phyloP scores from a whole-genome alignment of 2,329 filamentous ascomycete genomes.

The Epichloe sp. region DNA sequence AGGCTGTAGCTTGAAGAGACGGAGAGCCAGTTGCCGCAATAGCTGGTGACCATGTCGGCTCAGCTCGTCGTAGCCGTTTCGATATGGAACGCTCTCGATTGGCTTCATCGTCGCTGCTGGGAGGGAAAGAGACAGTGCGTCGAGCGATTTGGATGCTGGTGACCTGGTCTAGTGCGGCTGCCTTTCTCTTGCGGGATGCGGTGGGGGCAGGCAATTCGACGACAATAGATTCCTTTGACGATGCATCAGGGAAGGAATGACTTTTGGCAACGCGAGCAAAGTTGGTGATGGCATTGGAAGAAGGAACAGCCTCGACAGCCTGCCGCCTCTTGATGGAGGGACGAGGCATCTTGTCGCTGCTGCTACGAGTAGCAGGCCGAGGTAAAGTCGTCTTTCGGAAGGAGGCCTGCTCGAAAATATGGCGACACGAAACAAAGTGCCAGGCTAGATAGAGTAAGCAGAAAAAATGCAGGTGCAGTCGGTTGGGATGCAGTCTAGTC shows the following conservation, averaged over 20 bases:
- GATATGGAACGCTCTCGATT: neutral
- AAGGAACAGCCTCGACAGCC: constrained; percentile 6
- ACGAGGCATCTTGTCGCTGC: constrained; percentile 2
- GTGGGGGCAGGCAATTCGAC: constrained; percentile 13
- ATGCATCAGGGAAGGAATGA: constrained; percentile 12
- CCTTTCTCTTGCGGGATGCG: constrained; percentile 26
- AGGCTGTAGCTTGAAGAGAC: neutral
- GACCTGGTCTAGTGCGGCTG: constrained; percentile 14
- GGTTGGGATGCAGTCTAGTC: neutral
- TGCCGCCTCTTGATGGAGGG: constrained; percentile 8
- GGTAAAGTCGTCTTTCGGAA: neutral
- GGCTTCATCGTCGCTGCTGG: constrained; percentile 21
- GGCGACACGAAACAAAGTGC: neutral
- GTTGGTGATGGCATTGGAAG: constrained; percentile 23
- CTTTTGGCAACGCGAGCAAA: constrained; percentile 37
- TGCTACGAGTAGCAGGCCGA: neutral
- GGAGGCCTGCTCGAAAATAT: neutral
- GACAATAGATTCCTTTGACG: constrained; percentile 21
- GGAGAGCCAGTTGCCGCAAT: neutral
- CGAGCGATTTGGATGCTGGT: constrained; percentile 12
- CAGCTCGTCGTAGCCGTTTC: constrained; percentile 10
- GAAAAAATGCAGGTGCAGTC: neutral
- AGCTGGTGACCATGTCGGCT: constrained; percentile 7
- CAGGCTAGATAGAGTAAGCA: neutral
- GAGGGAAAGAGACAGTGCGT: constrained; percentile 19